A percentile compares a stretch with the other conserved stretches of the same genome.
Evolutionary conservation across 352 stramenopile species (phyloP).

Genomic region (Phytophthora melonis): DNA sequence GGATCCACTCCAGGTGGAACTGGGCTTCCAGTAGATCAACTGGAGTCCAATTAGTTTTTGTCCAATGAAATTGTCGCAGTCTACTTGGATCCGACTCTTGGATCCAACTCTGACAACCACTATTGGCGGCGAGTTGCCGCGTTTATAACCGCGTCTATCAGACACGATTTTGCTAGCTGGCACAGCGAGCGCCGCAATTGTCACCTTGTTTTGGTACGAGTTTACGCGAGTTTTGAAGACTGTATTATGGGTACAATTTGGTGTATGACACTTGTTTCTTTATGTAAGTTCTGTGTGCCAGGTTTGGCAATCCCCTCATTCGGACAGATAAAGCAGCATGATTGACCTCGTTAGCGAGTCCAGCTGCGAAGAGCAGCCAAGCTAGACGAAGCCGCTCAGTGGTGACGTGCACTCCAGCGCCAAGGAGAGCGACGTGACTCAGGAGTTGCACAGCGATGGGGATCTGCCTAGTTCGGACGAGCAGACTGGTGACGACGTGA

Average conservation of each 20-base stretch:
- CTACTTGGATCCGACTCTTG: background rate
- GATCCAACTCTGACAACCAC: no score
- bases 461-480: background rate
- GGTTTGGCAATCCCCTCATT: background rate
- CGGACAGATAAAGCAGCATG: background rate
- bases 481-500: background rate
- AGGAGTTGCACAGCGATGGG: background rate
- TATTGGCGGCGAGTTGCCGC: background rate
- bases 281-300: background rate
- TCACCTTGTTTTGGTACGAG: background rate
- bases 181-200: background rate
- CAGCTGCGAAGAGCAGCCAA: background rate
- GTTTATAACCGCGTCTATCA: background rate
- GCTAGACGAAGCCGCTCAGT: background rate
- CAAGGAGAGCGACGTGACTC: background rate
- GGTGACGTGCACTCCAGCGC: background rate
- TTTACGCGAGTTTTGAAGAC: background rate
- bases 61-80: slow-evolving; percentile 1
- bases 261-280: background rate
- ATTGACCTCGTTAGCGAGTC: background rate
- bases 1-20: background rate
- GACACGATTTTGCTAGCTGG: background rate
- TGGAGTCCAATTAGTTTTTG: background rate
- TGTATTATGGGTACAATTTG: background rate
- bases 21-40: background rate